A percentile compares a stretch with the other conserved stretches of the same genome.
phyloP scores from a whole-genome alignment of 768 basidiomycete genomes.

The Obba rivulosa region DNA sequence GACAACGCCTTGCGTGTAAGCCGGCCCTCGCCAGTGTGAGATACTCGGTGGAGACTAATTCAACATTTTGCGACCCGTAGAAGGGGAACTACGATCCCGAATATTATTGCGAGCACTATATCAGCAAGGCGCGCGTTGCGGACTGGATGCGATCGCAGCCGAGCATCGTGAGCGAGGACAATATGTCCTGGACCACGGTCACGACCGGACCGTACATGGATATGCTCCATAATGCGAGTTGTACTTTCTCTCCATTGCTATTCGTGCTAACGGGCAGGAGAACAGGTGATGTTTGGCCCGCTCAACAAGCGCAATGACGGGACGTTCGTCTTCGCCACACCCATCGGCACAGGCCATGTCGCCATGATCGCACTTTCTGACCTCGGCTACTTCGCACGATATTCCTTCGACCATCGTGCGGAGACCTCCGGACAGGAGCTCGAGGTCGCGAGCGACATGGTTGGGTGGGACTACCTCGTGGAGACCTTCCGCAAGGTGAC shows the following conservation, averaged over 20 bases:
- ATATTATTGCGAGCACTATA: slow-evolving; percentile 33
- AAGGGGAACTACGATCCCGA: slow-evolving; percentile 17
- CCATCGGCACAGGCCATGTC: slow-evolving; percentile 20
- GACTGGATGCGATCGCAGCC: slow-evolving; percentile 34
- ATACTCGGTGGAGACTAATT: background rate
- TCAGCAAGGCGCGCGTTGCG: slow-evolving; percentile 35
- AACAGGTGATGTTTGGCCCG: slow-evolving; percentile 17
- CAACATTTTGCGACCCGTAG: slow-evolving; percentile 1
- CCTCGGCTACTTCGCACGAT: slow-evolving; percentile 23
- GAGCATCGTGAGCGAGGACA: slow-evolving; percentile 25
- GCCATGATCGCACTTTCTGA: slow-evolving; percentile 25
- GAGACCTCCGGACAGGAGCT: slow-evolving; percentile 18
- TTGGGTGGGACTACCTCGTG: slow-evolving; percentile 21
- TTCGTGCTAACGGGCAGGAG: background rate
- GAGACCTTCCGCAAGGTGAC: slow-evolving; percentile 24
- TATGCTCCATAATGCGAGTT: slow-evolving; percentile 9
- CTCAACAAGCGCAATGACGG: slow-evolving; percentile 20
- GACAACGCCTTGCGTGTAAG: slow-evolving; percentile 35
- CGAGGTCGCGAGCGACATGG: slow-evolving; percentile 22
- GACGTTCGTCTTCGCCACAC: slow-evolving; percentile 23
- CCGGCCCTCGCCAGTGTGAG: slow-evolving; percentile 8
- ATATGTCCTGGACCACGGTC: slow-evolving; percentile 34
- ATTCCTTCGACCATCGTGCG: slow-evolving; percentile 25
- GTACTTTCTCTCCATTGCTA: background rate
- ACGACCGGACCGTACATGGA: slow-evolving; percentile 24